phyloP scores from a whole-genome alignment of 805 yeast species.

The Schwanniomyces yamadae region DNA sequence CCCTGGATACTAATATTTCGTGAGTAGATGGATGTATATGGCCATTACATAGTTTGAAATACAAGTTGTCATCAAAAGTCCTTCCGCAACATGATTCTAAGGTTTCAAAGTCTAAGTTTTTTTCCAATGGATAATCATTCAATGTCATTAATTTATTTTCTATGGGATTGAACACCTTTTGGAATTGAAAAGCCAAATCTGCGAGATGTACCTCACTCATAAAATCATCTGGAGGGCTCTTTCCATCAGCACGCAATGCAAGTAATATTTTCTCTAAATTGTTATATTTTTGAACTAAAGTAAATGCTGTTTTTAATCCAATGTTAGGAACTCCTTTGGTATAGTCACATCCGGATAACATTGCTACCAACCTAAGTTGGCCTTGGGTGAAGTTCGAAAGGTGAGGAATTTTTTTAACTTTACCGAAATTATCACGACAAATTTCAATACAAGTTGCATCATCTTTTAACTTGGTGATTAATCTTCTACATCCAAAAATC shows the following conservation, averaged over 20 bases:
- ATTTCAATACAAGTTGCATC: constrained; percentile 73
- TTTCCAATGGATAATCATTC: constrained; percentile 49
- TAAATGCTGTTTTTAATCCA: constrained; percentile 77
- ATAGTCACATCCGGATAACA: constrained; percentile 95
- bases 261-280: constrained; percentile 56
- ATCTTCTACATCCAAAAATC: constrained; percentile 75
- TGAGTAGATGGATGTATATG: constrained; percentile 64
- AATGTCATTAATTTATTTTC: constrained; percentile 51
- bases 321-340: constrained; percentile 80
- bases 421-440: constrained; percentile 50
- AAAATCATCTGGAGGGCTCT: constrained; percentile 57
- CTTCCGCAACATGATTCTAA: constrained; percentile 48
- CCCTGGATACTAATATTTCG: constrained; percentile 46
- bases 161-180: constrained; percentile 78
- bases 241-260: constrained; percentile 61
- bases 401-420: constrained; percentile 47
- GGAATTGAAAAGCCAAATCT: constrained; percentile 74
- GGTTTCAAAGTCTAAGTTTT: constrained; percentile 41
- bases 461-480: constrained; percentile 82
- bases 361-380: constrained; percentile 74
- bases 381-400: constrained; percentile 50
- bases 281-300: constrained; percentile 49
- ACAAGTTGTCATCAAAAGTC: constrained; percentile 45
- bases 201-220: constrained; percentile 64
- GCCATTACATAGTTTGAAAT: constrained; percentile 61